Conservation (phyloP, 202 grass and related monocot genomes). For the Setaria italica region DNA sequence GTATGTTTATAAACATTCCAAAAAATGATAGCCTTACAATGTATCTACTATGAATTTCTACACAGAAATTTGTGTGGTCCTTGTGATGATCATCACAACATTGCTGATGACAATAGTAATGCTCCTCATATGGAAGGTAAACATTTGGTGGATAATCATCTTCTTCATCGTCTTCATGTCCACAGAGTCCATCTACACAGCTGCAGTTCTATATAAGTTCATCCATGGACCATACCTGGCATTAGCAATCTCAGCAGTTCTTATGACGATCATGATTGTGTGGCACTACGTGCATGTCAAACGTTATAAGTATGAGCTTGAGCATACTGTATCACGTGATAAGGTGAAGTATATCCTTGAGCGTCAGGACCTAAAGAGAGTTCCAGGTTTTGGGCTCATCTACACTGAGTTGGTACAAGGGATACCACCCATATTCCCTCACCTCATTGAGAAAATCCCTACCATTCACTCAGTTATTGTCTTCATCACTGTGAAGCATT, state of each 20-base stretch:
- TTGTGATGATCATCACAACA: constrained; percentile 69
- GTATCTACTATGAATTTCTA: not conserved
- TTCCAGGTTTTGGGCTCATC: constrained; percentile 55
- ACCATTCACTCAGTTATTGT: constrained; percentile 61
- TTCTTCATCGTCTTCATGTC: constrained; percentile 56
- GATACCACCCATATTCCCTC: constrained; percentile 65
- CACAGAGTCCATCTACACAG: constrained; percentile 49
- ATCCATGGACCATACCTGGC: constrained; percentile 49
- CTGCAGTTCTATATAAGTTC: constrained; percentile 58
- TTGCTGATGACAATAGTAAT: constrained; percentile 60
- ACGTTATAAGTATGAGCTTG: constrained; percentile 59
- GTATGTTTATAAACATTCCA: not conserved
- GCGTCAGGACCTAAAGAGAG: constrained; percentile 33
- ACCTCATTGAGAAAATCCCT: constrained; percentile 65
- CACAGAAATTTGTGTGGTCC: constrained; percentile 59
- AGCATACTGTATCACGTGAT: constrained; percentile 48
- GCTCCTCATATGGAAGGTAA: constrained; percentile 63
- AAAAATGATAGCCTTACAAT: not conserved
- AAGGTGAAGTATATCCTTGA: constrained; percentile 39
- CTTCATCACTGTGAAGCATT: constrained; percentile 60
- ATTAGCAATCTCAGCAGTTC: constrained; percentile 36
- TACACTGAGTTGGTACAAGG: constrained; percentile 75
- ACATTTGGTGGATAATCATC: constrained; percentile 44
- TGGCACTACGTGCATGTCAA: constrained; percentile 72
- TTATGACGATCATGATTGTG: constrained; percentile 57